Evolutionary conservation across 2,329 filamentous ascomycete genomes (phyloP), one percentile per base, ranked within the genome.

Genomic region (Diaporthe velutina): DNA sequence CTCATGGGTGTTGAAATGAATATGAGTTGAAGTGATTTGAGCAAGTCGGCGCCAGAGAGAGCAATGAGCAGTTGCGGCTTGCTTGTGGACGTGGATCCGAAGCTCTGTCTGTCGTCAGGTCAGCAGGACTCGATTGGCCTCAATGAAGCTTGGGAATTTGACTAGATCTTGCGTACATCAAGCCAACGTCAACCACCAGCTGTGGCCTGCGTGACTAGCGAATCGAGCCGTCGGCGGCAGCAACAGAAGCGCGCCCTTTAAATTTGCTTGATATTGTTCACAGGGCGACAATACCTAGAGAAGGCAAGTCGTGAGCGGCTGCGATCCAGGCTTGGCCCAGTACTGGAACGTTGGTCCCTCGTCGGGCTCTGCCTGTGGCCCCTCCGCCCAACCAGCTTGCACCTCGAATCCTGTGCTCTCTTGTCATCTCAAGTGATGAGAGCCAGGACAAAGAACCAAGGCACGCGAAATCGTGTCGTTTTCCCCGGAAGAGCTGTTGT

Each of bases 401-500:
- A 40, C 35, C 28, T 35, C 28, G 12, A 17, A 3, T 58, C 13
- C 35, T 38, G 45, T 35, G 25, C 45, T 30, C n/a, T 48, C n/a
- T 35, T 13, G 30, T 33, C 19, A 17, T 25, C 5, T 33, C 60
- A 54, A 71, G 75, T 61, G 54, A 76, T 76, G 75, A 75, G 67
- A 73, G 40, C 67, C 4, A 68, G 71, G 38, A 75, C 75, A 75
- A 75, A 70, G 67, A 73, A 58, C 22, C 52, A 71, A 30, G 67
- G 70, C 52, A 67, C 71, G 38, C 74, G 71, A 50, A 76, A 73
- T 19, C 71, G 75, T 38, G 75, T 76, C 60, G 60, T 76, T 54
- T 76, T 76, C 22, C 73, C 71, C 4, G 73, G 75, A 15, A 73
- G 75, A 54, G 73, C 75, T 61, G 71, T 76, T 48, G 73, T 75